Evolutionary conservation across 169 alveolate genomes (phyloP), one percentile per base, ranked within the genome.

Genomic region (Toxoplasma gondii): DNA sequence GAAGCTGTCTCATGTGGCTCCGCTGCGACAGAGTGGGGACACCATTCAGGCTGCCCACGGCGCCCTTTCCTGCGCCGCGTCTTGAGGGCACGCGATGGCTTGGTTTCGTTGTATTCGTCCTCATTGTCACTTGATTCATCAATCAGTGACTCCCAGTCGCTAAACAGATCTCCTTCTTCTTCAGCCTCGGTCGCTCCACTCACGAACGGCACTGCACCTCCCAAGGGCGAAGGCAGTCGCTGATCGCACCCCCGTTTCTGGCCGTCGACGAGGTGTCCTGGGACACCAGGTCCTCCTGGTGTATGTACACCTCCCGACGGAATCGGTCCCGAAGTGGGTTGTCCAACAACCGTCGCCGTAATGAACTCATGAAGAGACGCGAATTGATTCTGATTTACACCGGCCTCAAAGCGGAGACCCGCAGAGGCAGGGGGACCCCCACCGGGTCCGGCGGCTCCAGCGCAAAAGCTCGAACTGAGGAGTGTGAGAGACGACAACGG

Each of bases 361-460:
- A 81, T 81, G 49, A 81, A 39, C 64, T 81, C 58, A 44, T 41
- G 88, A 29, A 81, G 12, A n/a, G 88, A 36, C 54, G 58, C 16
- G 29, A 81, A 81, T 29, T 81, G 88, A 7, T 81, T 36, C 88
- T 81, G 58, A 31, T 29, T 81, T 16, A 81, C 88, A n/a, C 88
- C 88, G 9, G 88, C 88, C 31, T 81, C 88, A 41, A 81, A 81
- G 64, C 88, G 88, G 41, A 81, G 88, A 29, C 58, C 58, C 12
- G 88, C 44, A 22, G 64, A 12, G 5, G 36, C 82, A 69, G 82
- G 10, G 31, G 45, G 58, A n/a, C 38, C 88, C 53, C 54, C 88
- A 19, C 53, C 38, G 41, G 43, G 86, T 19, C 22, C 86, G 22
- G 22, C 88, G 34, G 24, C 88, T 10, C 31, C 31, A 19, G 88